These are phyloP conservation scores for Stipa capillata DNA, from an alignment of 176 grass and related monocot genomes.

Conservation along the genomic window DNA sequence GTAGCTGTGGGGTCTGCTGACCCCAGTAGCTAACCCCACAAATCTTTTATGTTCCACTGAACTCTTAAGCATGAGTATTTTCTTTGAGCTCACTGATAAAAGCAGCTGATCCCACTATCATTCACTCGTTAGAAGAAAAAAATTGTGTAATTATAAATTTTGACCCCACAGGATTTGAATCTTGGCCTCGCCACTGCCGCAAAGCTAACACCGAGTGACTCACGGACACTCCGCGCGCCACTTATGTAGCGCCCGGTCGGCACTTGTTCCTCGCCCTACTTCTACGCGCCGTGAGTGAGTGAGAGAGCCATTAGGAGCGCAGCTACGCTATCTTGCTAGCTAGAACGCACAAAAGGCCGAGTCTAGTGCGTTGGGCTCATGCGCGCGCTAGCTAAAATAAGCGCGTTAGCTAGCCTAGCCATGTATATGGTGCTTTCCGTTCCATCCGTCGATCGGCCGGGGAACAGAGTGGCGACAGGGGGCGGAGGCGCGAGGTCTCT, in stretches of 20 bases:
- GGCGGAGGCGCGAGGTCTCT: not conserved
- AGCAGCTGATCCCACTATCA: too few relatives aligned
- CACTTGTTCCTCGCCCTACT: not conserved
- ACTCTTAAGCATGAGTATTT: too few relatives aligned
- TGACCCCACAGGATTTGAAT: too few relatives aligned
- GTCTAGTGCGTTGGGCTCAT: constrained; percentile 22
- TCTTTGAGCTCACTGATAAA: too few relatives aligned
- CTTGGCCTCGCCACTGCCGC: too few relatives aligned
- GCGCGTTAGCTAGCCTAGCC: not conserved
- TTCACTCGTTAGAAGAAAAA: too few relatives aligned
- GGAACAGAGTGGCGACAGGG: not conserved
- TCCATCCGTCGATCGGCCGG: not conserved
- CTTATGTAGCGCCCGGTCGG: not conserved
- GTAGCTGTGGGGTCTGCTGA: too few relatives aligned
- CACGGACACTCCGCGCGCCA: not conserved
- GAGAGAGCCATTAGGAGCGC: not conserved
- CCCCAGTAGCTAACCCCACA: too few relatives aligned
- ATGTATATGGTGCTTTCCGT: not conserved
- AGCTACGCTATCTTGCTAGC: not conserved
- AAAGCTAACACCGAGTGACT: not conserved
- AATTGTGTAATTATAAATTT: too few relatives aligned
- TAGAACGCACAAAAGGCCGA: constrained; percentile 12
- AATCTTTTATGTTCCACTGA: too few relatives aligned
- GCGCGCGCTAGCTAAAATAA: not conserved
- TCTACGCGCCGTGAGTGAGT: not conserved